These are phyloP conservation scores for Backusella sp. DNA, from an alignment of 192 early-diverging fungal species.

Conservation along the genomic window DNA sequence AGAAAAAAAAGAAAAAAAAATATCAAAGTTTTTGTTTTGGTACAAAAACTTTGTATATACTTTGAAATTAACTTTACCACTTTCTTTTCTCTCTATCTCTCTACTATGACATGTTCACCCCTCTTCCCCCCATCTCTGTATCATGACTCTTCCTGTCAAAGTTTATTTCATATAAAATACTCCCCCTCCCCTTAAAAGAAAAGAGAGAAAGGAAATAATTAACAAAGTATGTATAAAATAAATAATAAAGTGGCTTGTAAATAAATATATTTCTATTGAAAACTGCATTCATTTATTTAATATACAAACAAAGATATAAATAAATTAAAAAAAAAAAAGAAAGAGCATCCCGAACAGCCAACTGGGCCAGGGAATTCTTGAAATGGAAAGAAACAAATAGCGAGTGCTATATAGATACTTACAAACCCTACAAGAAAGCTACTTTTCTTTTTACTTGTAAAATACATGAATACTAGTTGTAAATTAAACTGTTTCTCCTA, in stretches of 20 bases:
- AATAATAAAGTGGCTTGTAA: slow-evolving; percentile 11
- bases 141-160: not conserved
- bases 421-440: not conserved
- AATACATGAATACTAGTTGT: not conserved
- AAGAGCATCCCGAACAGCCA: not conserved
- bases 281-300: not conserved
- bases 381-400: not conserved
- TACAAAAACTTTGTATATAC: not conserved
- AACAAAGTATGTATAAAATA: slow-evolving; percentile 8
- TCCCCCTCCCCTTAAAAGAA: not conserved
- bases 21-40: not conserved
- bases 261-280: slow-evolving; percentile 1
- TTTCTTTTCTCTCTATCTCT: not conserved
- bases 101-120: not conserved
- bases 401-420: not conserved
- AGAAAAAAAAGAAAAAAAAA: not conserved
- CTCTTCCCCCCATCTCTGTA: not conserved
- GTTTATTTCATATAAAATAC: not conserved
- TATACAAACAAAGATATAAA: not conserved
- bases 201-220: slow-evolving; percentile 2
- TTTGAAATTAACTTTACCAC: not conserved
- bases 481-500: not conserved
- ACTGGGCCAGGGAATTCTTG: not conserved
- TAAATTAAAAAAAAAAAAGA: not conserved
- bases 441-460: not conserved